Conservation (phyloP, 2,329 filamentous ascomycete species). For the Mycogone perniciosa region DNA sequence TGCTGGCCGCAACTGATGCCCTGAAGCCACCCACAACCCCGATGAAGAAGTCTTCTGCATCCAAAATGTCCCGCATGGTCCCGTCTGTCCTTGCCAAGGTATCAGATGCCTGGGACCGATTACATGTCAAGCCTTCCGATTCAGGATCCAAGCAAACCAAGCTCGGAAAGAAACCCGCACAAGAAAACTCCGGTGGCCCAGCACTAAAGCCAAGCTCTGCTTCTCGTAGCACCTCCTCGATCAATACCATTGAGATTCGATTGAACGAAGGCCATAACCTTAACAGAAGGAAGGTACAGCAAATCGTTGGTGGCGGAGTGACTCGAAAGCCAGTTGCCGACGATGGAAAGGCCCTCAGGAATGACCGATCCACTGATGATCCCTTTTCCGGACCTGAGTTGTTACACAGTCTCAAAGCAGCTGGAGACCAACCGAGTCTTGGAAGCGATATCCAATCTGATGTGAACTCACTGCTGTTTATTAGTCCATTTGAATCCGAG, state of each 20-base stretch:
- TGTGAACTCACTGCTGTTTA: neutral
- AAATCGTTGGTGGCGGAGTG: slow-evolving; percentile 25
- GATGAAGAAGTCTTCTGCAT: slow-evolving; percentile 9
- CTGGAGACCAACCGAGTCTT: neutral
- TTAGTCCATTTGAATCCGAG: slow-evolving; percentile 31
- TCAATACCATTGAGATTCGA: slow-evolving; percentile 27
- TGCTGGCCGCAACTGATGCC: slow-evolving; percentile 31
- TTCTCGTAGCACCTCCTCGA: slow-evolving; percentile 12
- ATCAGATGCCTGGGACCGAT: slow-evolving; percentile 27
- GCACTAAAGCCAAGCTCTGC: neutral
- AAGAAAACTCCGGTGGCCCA: slow-evolving; percentile 1
- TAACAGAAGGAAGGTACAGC: slow-evolving; percentile 29
- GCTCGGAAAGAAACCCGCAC: slow-evolving; percentile 8
- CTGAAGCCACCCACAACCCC: slow-evolving; percentile 25
- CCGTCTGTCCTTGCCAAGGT: slow-evolving; percentile 29
- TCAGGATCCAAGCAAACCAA: slow-evolving; percentile 10
- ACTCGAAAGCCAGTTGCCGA: slow-evolving; percentile 24
- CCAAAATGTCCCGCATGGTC: slow-evolving; percentile 24
- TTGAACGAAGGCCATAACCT: slow-evolving; percentile 31
- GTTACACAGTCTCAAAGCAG: neutral
- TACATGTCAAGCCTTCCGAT: slow-evolving; percentile 24
- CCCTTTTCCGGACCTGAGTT: slow-evolving; percentile 22
- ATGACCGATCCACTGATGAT: slow-evolving; percentile 23
- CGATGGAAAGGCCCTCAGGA: slow-evolving; percentile 24
- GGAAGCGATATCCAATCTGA: neutral